A percentile compares a stretch with the other conserved stretches of the same genome.
phyloP scores from a whole-genome alignment of 441 rosid species.

The Daphne laureola region DNA sequence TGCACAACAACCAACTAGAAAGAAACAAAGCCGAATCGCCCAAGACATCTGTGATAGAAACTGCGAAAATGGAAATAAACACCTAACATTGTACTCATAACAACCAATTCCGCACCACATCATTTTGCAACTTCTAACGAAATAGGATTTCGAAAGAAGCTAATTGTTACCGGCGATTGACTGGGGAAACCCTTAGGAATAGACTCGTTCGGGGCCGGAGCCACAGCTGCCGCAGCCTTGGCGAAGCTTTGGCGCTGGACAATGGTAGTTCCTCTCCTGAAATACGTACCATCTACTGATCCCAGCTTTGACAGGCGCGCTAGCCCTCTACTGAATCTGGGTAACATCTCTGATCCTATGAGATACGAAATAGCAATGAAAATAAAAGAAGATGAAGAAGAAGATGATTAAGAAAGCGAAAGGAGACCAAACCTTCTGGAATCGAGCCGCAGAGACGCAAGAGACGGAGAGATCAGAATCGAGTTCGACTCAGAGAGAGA shows the following conservation, averaged over 20 bases:
- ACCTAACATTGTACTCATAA: no score
- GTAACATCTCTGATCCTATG: conserved; percentile 29
- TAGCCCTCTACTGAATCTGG: conserved; percentile 45
- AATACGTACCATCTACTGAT: conserved; percentile 20
- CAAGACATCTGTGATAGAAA: neutral
- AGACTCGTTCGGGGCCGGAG: conserved; percentile 32
- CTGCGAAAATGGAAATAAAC: neutral
- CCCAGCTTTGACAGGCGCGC: conserved; percentile 34
- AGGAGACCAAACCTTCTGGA: neutral
- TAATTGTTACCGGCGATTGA: conserved; percentile 33
- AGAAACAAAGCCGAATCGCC: no score
- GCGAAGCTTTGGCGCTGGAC: conserved; percentile 36
- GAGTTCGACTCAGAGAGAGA: no score
- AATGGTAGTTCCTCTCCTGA: conserved; percentile 17
- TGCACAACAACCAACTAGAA: neutral
- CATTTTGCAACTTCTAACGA: no score
- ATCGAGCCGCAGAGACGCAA: no score
- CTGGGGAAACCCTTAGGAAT: conserved; percentile 20
- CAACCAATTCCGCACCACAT: no score
- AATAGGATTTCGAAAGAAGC: no score
- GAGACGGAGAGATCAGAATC: no score
- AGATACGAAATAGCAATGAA: neutral
- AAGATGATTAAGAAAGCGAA: no score
- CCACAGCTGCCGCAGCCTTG: conserved; percentile 27
- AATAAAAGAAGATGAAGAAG: no score